These are phyloP conservation scores for Candida sithepensis DNA, from an alignment of 805 yeast species.

Conservation along the genomic window DNA sequence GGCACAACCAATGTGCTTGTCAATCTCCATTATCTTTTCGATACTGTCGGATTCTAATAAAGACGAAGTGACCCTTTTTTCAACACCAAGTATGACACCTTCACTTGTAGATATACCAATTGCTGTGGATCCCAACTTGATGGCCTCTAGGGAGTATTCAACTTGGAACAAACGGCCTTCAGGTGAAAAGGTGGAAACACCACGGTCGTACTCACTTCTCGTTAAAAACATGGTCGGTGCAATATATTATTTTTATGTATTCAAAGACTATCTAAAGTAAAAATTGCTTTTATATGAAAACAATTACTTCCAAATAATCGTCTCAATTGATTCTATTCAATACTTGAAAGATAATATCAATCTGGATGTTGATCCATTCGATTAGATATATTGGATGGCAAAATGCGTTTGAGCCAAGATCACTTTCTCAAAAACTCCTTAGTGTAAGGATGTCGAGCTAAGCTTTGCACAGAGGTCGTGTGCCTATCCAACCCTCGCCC, in stretches of 20 bases:
- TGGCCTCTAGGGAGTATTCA: conserved; percentile 95
- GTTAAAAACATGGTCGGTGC: conserved; percentile 77
- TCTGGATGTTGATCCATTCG: too few species aligned
- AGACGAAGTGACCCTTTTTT: conserved; percentile 92
- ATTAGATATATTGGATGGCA: too few species aligned
- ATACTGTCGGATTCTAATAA: conserved; percentile 88
- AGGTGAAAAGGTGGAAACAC: conserved; percentile 97
- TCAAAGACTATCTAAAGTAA: not conserved
- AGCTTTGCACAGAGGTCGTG: too few species aligned
- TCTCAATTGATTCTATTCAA: too few species aligned
- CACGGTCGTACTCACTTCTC: conserved; percentile 99
- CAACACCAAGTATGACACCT: conserved; percentile 95
- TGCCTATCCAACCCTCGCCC: too few species aligned
- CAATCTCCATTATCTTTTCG: conserved; percentile 94
- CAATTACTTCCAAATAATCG: too few species aligned
- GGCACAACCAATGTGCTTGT: conserved; percentile 93
- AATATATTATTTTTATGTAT: too few species aligned
- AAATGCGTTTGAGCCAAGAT: too few species aligned
- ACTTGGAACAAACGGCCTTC: conserved; percentile 98
- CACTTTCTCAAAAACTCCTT: too few species aligned
- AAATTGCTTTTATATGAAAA: too few species aligned
- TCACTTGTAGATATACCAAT: conserved; percentile 94
- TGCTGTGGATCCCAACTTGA: conserved; percentile 96
- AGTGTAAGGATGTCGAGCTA: too few species aligned
- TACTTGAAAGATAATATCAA: too few species aligned